Base-by-base conservation (phyloP, 1,284 basidiomycete genomes). In the Sporisorium reilianum region DNA sequence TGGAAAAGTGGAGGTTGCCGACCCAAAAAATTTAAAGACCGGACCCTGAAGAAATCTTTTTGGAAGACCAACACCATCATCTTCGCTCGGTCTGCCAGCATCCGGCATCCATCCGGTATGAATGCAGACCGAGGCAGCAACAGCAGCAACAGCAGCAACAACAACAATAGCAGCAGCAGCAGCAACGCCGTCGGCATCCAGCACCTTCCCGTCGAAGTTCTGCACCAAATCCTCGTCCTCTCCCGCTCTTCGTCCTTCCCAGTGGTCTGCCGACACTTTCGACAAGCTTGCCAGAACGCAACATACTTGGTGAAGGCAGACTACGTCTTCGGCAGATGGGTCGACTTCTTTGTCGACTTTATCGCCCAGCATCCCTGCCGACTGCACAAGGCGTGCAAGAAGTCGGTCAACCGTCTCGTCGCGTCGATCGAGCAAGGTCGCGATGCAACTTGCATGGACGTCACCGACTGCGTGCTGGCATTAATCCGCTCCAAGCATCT, bases 141-240 rank as follows among this genome's bases (percentile, higher is more conserved):
- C 16, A 41, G 3, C 2, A 14, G 2, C 38, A 41, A 5, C 18
- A 12, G 56, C 9, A 30, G 5, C 25, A n/a, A n/a, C n/a, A n/a
- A n/a, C 5, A 36, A 18, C 38, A 20, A 8, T 8, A 41, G 3
- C 2, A 14, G 2, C 38, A 41, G 5, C 18, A 12, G 56, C 9
- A 30, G 5, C 25, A n/a, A n/a, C n/a, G n/a, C 40, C 23, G 44
- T 48, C 16, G 59, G 75, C 9, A 34, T 80, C 38, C 52, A 61
- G 14, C 20, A 66, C 25, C 55, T 80, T 23, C 63, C 64, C 3
- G 23, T 58, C 32, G 65, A 80, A 45, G 22, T 80, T 18, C 41
- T 75, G 10, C 55, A 66, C 18, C 16, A 12, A 2, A 64, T 69
- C 25, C 57, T 78, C 14, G 60, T 66, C 42, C 41, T 65, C 12